A percentile compares a stretch with the other conserved stretches of the same genome.
phyloP scores from a whole-genome alignment of 768 basidiomycete species.

The Phylloporus rhodoxanthus region DNA sequence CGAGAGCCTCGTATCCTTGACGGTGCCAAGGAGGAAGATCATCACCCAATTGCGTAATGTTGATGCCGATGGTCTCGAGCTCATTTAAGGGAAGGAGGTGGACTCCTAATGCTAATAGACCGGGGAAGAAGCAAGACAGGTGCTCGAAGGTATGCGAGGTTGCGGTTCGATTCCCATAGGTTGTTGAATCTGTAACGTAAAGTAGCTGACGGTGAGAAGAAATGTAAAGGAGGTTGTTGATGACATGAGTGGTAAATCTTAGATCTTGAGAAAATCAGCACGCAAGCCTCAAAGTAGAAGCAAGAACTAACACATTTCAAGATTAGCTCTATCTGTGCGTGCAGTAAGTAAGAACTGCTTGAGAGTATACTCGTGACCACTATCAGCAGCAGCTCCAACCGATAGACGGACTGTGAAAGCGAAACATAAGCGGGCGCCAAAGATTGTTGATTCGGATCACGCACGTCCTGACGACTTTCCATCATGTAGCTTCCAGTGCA shows the following conservation, averaged over 20 bases:
- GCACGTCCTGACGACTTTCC: constrained; percentile 45
- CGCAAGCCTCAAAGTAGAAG: not conserved
- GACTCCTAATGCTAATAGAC: constrained; percentile 65
- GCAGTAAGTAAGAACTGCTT: constrained; percentile 68
- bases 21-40: constrained; percentile 19
- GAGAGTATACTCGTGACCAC: constrained; percentile 71
- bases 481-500: constrained; percentile 46
- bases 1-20: constrained; percentile 35
- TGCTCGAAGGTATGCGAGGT: constrained; percentile 61
- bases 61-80: constrained; percentile 43
- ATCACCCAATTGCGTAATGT: constrained; percentile 34
- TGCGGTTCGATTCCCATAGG: constrained; percentile 23
- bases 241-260: constrained; percentile 53
- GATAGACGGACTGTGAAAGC: constrained; percentile 37
- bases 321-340: constrained; percentile 50
- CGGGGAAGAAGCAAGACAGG: constrained; percentile 73
- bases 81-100: constrained; percentile 55
- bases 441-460: constrained; percentile 15
- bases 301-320: constrained; percentile 57
- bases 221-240: constrained; percentile 61
- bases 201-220: constrained; percentile 59
- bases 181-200: constrained; percentile 55
- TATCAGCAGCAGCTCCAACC: constrained; percentile 65
- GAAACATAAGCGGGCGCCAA: not conserved
- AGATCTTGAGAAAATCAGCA: constrained; percentile 41